phyloP scores from a whole-genome alignment of 768 basidiomycete genomes.

The Boletus vermiculosoides region DNA sequence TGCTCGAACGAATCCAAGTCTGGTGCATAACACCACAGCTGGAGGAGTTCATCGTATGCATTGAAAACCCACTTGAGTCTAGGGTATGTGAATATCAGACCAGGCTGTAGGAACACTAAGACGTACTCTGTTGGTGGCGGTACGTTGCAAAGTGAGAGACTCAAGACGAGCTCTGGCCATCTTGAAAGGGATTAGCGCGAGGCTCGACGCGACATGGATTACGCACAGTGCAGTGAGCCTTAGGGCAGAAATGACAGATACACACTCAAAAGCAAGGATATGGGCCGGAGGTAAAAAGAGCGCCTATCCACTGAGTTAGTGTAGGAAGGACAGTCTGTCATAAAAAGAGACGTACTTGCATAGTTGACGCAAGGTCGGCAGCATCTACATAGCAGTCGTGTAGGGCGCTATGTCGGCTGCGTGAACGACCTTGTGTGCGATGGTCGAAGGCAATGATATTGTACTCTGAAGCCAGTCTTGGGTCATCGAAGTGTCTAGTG shows the following conservation, averaged over 20 bases:
- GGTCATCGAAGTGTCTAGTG: conserved; percentile 63
- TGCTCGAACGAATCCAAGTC: conserved; percentile 70
- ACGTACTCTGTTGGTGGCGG: conserved; percentile 67
- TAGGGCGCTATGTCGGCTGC: conserved; percentile 48
- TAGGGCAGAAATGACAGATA: conserved; percentile 56
- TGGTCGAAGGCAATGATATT: conserved; percentile 79
- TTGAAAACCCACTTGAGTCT: conserved; percentile 61
- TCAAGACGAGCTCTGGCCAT: conserved; percentile 70
- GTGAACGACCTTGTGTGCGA: conserved; percentile 59
- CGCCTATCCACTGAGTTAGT: conserved; percentile 36
- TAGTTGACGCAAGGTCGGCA: conserved; percentile 68
- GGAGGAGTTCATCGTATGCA: conserved; percentile 61
- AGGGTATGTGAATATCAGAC: conserved; percentile 1
- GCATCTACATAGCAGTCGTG: conserved; percentile 80
- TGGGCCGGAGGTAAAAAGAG: conserved; percentile 68
- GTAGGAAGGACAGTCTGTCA: background rate
- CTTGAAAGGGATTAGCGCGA: conserved; percentile 35
- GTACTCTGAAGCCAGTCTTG: conserved; percentile 52
- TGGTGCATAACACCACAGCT: conserved; percentile 61
- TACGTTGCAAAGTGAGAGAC: conserved; percentile 66
- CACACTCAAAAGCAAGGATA: conserved; percentile 64
- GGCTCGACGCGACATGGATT: background rate
- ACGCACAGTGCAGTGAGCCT: conserved; percentile 67
- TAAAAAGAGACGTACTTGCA: conserved; percentile 45
- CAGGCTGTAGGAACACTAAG: background rate